Evolutionary conservation across 140 eudicot species (phyloP).

Genomic region (Bidens hawaiensis): DNA sequence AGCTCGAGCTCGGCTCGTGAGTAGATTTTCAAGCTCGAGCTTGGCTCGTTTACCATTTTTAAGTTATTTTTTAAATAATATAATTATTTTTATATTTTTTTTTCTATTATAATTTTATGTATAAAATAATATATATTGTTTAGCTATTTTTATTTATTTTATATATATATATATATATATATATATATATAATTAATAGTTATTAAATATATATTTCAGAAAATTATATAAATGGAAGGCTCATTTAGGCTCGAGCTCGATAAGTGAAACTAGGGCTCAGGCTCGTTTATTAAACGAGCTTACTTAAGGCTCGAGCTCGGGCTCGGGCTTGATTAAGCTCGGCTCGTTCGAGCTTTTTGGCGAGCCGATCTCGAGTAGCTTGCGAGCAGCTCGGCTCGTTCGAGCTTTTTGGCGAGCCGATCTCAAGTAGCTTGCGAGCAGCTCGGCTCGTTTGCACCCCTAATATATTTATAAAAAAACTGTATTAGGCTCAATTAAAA

Average conservation of each 20-base stretch:
- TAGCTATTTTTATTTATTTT: not conserved
- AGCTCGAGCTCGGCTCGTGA: not conserved
- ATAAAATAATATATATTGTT: too few relatives aligned
- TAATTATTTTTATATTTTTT: too few relatives aligned
- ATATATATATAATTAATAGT: too few relatives aligned
- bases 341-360: not conserved
- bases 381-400: not conserved
- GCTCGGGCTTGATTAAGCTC: not conserved
- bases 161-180: too few relatives aligned
- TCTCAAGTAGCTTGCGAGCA: not conserved
- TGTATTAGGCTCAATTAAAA: not conserved
- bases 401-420: too few relatives aligned
- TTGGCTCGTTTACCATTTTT: not conserved
- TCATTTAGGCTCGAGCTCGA: not conserved
- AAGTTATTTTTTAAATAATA: too few relatives aligned
- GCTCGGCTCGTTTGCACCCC: not conserved
- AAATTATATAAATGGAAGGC: not conserved
- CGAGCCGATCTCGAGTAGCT: not conserved
- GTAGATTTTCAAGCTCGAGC: too few relatives aligned
- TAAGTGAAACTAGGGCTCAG: not conserved
- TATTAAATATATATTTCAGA: too few relatives aligned
- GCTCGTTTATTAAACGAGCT: not conserved
- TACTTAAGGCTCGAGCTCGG: too few relatives aligned
- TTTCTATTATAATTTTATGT: too few relatives aligned
- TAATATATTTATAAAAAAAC: too few relatives aligned